Evolutionary conservation across 768 basidiomycete species (phyloP), one percentile per base, ranked within the genome.

Genomic region (Amylocystis lapponica): DNA sequence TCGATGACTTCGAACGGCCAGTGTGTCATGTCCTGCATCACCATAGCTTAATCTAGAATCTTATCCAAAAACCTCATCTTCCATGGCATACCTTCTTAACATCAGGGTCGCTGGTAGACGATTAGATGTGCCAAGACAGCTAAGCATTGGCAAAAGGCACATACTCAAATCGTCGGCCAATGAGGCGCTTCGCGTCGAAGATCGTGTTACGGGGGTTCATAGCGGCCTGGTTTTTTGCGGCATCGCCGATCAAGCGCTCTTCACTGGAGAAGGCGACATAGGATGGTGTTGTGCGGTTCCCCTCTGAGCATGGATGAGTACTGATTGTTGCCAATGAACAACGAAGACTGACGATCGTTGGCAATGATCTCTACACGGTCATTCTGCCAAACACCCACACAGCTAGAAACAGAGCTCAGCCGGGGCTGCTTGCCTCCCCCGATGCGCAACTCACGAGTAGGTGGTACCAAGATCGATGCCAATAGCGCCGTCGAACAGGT

Each of bases 141-240:
- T 4, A 14, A 5, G 32, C 31, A 16, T n/a, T n/a, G n/a, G n/a
- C n/a, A n/a, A n/a, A 43, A 27, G 14, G 14, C 20, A 71, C 84
- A 55, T 56, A 88, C 90, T 97, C 94, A 64, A 84, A 98, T 58
- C 93, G 83, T 55, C 95, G 89, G 60, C 96, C 95, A 60, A 98
- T 98, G 61, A 98, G 81, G 69, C 95, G 94, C 74, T 98, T 97
- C 49, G 95, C 95, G 66, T 98, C 95, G 68, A 98, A 98, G 66
- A 98, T 88, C 55, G 96, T 99, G 79, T 97, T 97, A 61, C 76
- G 77, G 51, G 96, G 96, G 81, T 99, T 99, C 96, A 99, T 99
- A 55, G 96, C 96, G 47, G 89, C 90, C 77, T 98, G 94, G 67
- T 96, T 96, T 70, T 94, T 94, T 50, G 92, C 94, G 59, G 92